Conservation (phyloP, 2,329 filamentous ascomycete species). For the Didymella keratinophila region DNA sequence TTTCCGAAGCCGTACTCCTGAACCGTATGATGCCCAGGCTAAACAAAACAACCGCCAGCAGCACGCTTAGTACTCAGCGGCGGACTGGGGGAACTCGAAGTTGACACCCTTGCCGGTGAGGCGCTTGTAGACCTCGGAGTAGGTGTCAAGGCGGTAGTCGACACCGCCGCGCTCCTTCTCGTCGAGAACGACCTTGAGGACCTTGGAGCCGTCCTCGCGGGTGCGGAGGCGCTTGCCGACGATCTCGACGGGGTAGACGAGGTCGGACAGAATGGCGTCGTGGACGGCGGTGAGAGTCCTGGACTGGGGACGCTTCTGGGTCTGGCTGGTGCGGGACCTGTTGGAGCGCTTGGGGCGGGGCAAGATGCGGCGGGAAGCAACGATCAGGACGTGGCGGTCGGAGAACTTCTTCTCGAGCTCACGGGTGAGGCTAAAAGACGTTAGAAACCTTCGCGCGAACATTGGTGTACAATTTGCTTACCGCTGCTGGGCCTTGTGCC, state of each 20-base stretch:
- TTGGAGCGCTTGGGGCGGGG: slow-evolving; percentile 98
- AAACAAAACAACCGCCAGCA: slow-evolving; percentile 29
- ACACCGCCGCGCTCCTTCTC: slow-evolving; percentile 99
- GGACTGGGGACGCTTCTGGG: slow-evolving; percentile 97
- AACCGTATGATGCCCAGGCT: slow-evolving; percentile 40
- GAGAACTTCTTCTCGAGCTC: slow-evolving; percentile 99
- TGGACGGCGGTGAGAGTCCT: slow-evolving; percentile 98
- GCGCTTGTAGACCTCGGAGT: slow-evolving; percentile 98
- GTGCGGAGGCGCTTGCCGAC: slow-evolving; percentile 98
- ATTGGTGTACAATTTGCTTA: slow-evolving; percentile 61
- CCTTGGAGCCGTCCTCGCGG: slow-evolving; percentile 98
- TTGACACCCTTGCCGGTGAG: slow-evolving; percentile 94
- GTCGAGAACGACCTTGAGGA: slow-evolving; percentile 98
- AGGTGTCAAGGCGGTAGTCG: slow-evolving; percentile 99
- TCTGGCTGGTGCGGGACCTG: slow-evolving; percentile 94
- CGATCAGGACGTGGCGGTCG: slow-evolving; percentile 98
- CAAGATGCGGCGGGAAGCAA: slow-evolving; percentile 97
- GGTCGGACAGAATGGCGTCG: slow-evolving; percentile 96
- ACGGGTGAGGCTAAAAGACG: slow-evolving; percentile 80
- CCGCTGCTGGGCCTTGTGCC: slow-evolving; percentile 99
- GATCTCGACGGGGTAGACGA: slow-evolving; percentile 99
- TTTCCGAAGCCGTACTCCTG: slow-evolving; percentile 50
- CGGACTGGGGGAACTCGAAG: slow-evolving; percentile 97
- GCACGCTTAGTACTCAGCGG: slow-evolving; percentile 77
- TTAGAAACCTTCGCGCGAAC: too few species aligned